Percentiles rank a stretch among this genome's conserved stretches.
These are phyloP conservation scores for Arthrobotrys entomopaga DNA, from an alignment of 2,329 filamentous ascomycete species.

Conservation along the genomic window DNA sequence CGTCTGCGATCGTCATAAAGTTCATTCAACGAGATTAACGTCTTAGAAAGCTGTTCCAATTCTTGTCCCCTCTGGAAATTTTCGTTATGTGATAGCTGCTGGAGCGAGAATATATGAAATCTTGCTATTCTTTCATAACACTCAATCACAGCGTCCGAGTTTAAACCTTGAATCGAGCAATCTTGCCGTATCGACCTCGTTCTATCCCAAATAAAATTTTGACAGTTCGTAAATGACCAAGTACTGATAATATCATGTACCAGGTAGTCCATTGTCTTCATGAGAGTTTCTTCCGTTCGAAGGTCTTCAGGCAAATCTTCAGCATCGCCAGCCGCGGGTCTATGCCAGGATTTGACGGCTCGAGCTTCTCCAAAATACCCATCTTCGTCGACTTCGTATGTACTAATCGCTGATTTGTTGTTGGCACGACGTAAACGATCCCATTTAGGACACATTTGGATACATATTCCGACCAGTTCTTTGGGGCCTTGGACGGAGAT, in stretches of 20 bases:
- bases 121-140: slow-evolving; percentile 74
- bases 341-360: slow-evolving; percentile 75
- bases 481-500: slow-evolving; percentile 23
- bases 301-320: slow-evolving; percentile 75
- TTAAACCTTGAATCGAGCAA: slow-evolving; percentile 73
- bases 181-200: slow-evolving; percentile 75
- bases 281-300: slow-evolving; percentile 70
- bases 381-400: slow-evolving; percentile 53
- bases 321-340: slow-evolving; percentile 75
- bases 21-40: slow-evolving; percentile 73
- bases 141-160: slow-evolving; percentile 68
- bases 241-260: slow-evolving; percentile 71
- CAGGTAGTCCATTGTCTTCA: slow-evolving; percentile 72
- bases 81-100: slow-evolving; percentile 70
- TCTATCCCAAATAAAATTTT: slow-evolving; percentile 75
- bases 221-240: slow-evolving; percentile 68
- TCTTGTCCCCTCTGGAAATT: slow-evolving; percentile 72
- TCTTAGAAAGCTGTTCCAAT: slow-evolving; percentile 73
- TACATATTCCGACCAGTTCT: slow-evolving; percentile 47
- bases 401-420: slow-evolving; percentile 51
- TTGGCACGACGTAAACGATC: slow-evolving; percentile 48
- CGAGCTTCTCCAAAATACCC: slow-evolving; percentile 59
- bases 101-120: slow-evolving; percentile 74
- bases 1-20: slow-evolving; percentile 69
- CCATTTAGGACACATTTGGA: slow-evolving; percentile 50